These are phyloP conservation scores for Scheffersomyces cryptocercus DNA, from an alignment of 1,139 yeast genomes.

Conservation along the genomic window DNA sequence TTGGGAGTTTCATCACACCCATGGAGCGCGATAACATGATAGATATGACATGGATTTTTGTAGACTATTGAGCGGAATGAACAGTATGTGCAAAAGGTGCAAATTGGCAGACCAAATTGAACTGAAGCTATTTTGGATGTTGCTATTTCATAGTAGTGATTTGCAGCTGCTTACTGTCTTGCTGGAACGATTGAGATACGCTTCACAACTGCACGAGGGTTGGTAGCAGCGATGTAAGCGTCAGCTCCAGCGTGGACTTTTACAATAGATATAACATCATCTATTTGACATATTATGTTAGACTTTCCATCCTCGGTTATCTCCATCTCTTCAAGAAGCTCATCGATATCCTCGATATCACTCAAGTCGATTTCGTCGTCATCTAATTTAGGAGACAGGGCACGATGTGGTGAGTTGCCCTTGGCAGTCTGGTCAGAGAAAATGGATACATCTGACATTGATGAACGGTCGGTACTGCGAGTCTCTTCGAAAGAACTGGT, in stretches of 20 bases:
- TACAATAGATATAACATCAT: constrained; percentile 23
- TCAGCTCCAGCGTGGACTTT: constrained; percentile 14
- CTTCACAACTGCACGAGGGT: too few relatives aligned
- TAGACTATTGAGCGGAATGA: too few relatives aligned
- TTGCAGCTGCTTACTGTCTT: too few relatives aligned
- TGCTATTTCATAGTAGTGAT: too few relatives aligned
- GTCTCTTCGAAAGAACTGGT: constrained; percentile 13
- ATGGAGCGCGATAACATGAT: too few relatives aligned
- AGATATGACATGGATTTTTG: too few relatives aligned
- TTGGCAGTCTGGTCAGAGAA: constrained; percentile 14
- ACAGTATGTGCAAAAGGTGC: too few relatives aligned
- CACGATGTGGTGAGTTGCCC: constrained; percentile 1
- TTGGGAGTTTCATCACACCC: too few relatives aligned
- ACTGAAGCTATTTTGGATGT: too few relatives aligned
- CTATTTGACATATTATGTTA: constrained; percentile 19
- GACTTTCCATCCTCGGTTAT: constrained; percentile 17
- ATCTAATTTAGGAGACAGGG: constrained; percentile 2
- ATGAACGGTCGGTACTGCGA: constrained; percentile 7
- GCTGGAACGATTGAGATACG: too few relatives aligned
- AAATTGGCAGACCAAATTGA: too few relatives aligned
- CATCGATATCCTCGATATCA: constrained; percentile 19
- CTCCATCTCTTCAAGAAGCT: constrained; percentile 20
- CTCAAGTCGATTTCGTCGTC: constrained; percentile 13
- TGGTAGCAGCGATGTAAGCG: too few relatives aligned
- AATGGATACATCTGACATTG: constrained; percentile 19